Evolutionary conservation across 495 filamentous ascomycete genomes (phyloP).

Genomic region (Hypoxylon subgilvum): DNA sequence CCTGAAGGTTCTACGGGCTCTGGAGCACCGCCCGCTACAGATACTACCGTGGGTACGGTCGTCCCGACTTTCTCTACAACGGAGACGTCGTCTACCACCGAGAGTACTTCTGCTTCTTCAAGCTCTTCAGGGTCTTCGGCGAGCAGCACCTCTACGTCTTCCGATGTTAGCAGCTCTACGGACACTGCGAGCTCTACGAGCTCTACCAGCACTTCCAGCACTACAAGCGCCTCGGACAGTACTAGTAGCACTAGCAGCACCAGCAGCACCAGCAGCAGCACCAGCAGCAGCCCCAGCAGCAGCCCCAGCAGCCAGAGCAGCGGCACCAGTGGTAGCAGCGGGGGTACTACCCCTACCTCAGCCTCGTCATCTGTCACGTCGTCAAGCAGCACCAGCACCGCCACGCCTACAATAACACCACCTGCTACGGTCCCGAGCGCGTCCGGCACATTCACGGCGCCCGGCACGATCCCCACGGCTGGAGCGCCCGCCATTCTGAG

Average conservation of each 20-base stretch:
- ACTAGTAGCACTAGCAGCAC: not conserved
- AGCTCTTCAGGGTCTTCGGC: constrained; percentile 10
- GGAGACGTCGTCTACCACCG: constrained; percentile 10
- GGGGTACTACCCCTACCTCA: constrained; percentile 9
- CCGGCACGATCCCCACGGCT: constrained; percentile 19
- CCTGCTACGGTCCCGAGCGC: constrained; percentile 18
- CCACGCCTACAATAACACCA: constrained; percentile 5
- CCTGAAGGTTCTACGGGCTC: constrained; percentile 22
- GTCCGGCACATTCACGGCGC: constrained; percentile 5
- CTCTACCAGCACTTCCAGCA: too few species aligned
- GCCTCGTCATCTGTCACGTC: constrained; percentile 1
- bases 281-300: constrained; percentile 5
- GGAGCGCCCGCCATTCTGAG: constrained; percentile 4
- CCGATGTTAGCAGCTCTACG: constrained; percentile 6
- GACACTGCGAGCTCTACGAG: too few species aligned
- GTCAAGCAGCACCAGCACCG: constrained; percentile 2
- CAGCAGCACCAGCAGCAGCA: constrained; percentile 4
- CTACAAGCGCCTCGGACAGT: not conserved
- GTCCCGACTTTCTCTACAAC: constrained; percentile 30
- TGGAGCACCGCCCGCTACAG: constrained; percentile 37
- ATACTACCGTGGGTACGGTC: constrained; percentile 23
- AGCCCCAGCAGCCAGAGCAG: too few species aligned
- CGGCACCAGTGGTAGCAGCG: constrained; percentile 5
- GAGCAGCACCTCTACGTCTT: constrained; percentile 1
- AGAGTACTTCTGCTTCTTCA: constrained; percentile 15